Conservation (phyloP, 306 rosid species). For the Cicer pinnatifidum region DNA sequence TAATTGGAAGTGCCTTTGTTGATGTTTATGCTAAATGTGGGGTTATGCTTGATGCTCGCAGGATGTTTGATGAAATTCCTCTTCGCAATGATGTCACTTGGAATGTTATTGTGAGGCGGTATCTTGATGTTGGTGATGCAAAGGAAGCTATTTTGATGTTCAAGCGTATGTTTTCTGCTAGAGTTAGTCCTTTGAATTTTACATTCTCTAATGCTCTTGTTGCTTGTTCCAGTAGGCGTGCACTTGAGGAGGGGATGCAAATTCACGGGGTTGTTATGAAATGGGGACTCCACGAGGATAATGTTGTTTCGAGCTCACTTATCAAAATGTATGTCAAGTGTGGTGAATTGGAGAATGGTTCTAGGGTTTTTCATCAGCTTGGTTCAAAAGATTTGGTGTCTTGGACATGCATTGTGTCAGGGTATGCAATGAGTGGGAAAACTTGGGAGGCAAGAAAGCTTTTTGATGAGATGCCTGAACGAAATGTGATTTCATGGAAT, state of each 20-base stretch:
- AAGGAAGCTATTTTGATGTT: conserved; percentile 60
- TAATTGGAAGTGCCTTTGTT: conserved; percentile 70
- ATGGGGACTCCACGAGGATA: conserved; percentile 55
- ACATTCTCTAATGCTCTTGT: conserved; percentile 67
- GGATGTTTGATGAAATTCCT: conserved; percentile 64
- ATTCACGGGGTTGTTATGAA: conserved; percentile 67
- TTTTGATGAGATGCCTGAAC: conserved; percentile 71
- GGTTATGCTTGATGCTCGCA: conserved; percentile 58
- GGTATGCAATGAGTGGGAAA: conserved; percentile 65
- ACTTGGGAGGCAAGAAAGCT: conserved; percentile 59
- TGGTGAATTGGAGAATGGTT: conserved; percentile 58
- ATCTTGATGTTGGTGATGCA: conserved; percentile 65
- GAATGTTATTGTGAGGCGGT: conserved; percentile 79
- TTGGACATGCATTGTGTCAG: conserved; percentile 75
- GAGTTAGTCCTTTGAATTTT: conserved; percentile 59
- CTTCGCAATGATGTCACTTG: conserved; percentile 68
- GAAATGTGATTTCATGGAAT: conserved; percentile 80
- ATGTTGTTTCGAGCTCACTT: conserved; percentile 63
- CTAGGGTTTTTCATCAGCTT: conserved; percentile 57
- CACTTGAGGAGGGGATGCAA: conserved; percentile 65
- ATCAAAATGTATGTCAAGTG: conserved; percentile 69
- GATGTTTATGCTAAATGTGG: conserved; percentile 71
- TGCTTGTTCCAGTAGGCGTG: conserved; percentile 59
- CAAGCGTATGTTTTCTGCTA: conserved; percentile 51
- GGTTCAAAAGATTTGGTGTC: conserved; percentile 61